Conservation (phyloP, 192 early-diverging fungal species). For the Coemansia sp. region DNA sequence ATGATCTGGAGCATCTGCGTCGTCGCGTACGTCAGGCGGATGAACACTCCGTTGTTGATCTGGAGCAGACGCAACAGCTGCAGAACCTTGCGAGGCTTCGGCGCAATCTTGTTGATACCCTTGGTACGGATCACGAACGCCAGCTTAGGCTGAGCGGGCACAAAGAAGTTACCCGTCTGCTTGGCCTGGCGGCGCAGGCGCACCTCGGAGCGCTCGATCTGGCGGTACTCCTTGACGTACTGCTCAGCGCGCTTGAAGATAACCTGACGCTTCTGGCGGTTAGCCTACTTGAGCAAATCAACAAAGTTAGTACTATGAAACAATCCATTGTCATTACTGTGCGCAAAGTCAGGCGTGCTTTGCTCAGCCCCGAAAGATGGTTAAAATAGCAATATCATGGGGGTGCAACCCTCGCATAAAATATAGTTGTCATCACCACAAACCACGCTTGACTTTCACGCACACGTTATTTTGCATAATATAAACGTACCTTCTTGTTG, state of each 20-base stretch:
- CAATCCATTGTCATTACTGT: neutral
- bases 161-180: slow-evolving; percentile 88
- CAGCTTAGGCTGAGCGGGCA: slow-evolving; percentile 93
- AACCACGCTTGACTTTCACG: slow-evolving; percentile 2
- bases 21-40: slow-evolving; percentile 94
- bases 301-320: neutral
- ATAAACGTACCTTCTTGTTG: slow-evolving; percentile 46
- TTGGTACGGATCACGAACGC: slow-evolving; percentile 98
- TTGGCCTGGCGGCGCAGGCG: slow-evolving; percentile 93
- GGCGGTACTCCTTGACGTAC: slow-evolving; percentile 97
- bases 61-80: slow-evolving; percentile 98
- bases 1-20: slow-evolving; percentile 97
- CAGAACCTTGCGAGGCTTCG: slow-evolving; percentile 99
- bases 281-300: slow-evolving; percentile 35
- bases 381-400: slow-evolving; percentile 50
- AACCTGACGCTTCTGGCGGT: slow-evolving; percentile 78
- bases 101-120: slow-evolving; percentile 99
- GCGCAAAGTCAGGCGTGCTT: neutral
- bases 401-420: slow-evolving; percentile 50
- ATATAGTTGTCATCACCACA: slow-evolving; percentile 50
- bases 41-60: slow-evolving; percentile 99
- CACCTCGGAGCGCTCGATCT: slow-evolving; percentile 85
- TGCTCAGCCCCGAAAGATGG: slow-evolving; percentile 86
- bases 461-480: neutral
- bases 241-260: slow-evolving; percentile 99